Evolutionary conservation across 352 stramenopile genomes (phyloP), one percentile per base, ranked within the genome.

Genomic region (Aphanomyces stellatus): DNA sequence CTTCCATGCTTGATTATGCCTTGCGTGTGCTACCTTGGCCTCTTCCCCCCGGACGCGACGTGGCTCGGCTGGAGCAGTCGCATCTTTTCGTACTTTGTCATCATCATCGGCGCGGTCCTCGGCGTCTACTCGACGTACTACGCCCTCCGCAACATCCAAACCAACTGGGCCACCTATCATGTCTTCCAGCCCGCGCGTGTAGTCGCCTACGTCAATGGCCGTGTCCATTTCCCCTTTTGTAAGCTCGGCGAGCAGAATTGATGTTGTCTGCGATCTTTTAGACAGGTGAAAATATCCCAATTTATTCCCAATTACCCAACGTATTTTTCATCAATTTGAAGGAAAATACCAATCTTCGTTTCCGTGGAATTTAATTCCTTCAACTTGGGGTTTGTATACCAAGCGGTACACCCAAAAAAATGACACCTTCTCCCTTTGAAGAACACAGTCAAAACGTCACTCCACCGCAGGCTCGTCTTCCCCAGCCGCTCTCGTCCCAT

Each of bases 1-100:
- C 37, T 86, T 6, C 88, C 79, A 48, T 90, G 80, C 55, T 87
- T 88, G 80, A 76, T 88, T 71, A 90, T 90, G 82, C 82, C 79
- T 33, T 88, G 82, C 48, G 62, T 88, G 33, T 88, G 82, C 72
- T 88, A 88, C 63, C 68, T 90, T n/a, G 77, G 81, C 17, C 71
- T 88, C 13, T 77, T 88, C 51, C 77, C 80, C 17, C 67, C 75
- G 0, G 82, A 71, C 4, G 56, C 78, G 19, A 78, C 69, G 27
- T 85, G 83, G 40, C 53, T 76, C 8, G 76, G 80, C 6, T 71
- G 75, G 28, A 87, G 73, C 59, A 79, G 86, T 51, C 72, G 75
- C 22, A 71, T 72, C 15, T 53, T 88, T 30, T 85, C 77, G 61
- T 78, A 85, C 53, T 13, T 82, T 43, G 84, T 83, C 13, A 81